These are phyloP conservation scores for Chlamydomonas reinhardtii DNA, from an alignment of 163 green algal species.

Conservation along the genomic window DNA sequence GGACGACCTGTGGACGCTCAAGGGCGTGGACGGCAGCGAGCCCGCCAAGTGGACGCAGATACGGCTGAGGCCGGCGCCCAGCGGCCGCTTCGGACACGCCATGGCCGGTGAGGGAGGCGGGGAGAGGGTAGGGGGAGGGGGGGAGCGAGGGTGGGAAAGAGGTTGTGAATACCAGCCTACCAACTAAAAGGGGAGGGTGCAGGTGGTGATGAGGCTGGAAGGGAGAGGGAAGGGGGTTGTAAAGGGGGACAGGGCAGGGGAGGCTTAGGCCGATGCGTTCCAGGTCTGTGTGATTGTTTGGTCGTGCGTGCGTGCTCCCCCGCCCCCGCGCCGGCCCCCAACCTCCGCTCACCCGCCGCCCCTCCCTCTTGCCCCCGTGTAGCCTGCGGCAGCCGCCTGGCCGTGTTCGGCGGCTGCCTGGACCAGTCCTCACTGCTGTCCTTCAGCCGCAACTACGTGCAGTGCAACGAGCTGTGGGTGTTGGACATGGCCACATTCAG, in stretches of 20 bases:
- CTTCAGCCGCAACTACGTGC: constrained; percentile 51
- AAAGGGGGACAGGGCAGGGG: too few relatives aligned
- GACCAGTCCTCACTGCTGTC: constrained; percentile 53
- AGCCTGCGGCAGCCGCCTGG: constrained; percentile 25
- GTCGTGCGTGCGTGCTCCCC: too few relatives aligned
- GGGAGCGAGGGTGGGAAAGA: too few relatives aligned
- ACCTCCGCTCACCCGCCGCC: background rate
- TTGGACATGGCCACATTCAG: constrained; percentile 60
- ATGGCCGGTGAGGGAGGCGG: constrained; percentile 15
- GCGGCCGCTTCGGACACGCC: constrained; percentile 41
- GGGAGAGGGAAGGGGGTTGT: too few relatives aligned
- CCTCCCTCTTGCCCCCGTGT: too few relatives aligned
- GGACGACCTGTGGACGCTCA: constrained; percentile 68
- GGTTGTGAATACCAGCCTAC: too few relatives aligned
- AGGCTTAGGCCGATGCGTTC: too few relatives aligned
- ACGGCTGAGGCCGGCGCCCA: constrained; percentile 22
- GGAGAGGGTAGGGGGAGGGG: background rate
- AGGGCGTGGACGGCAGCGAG: constrained; percentile 37
- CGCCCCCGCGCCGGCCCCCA: too few relatives aligned
- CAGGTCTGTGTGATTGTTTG: too few relatives aligned
- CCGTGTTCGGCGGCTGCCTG: constrained; percentile 65
- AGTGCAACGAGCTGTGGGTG: constrained; percentile 64
- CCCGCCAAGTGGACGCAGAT: constrained; percentile 62
- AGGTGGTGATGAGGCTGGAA: too few relatives aligned
- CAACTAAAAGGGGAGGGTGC: too few relatives aligned